These are phyloP conservation scores for Kodamaea derodonti DNA, from an alignment of 1,139 yeast genomes.

Conservation along the genomic window DNA sequence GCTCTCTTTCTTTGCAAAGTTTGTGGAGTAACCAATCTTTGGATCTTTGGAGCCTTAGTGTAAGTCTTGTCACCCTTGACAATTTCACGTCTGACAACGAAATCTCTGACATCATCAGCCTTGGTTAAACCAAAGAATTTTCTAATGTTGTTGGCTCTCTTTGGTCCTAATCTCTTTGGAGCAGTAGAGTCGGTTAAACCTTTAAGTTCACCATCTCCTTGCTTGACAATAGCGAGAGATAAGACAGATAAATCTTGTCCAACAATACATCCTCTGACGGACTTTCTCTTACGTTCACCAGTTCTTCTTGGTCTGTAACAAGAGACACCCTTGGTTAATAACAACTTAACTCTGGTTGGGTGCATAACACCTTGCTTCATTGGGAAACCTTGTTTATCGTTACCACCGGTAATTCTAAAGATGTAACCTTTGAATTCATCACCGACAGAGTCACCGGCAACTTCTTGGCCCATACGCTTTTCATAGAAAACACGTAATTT, in stretches of 20 bases:
- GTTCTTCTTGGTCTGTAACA: slow-evolving; percentile 99
- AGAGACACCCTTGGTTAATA: slow-evolving; percentile 91
- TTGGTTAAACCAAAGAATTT: slow-evolving; percentile 98
- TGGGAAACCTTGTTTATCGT: slow-evolving; percentile 99
- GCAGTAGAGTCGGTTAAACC: slow-evolving; percentile 93
- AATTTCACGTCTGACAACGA: slow-evolving; percentile 97
- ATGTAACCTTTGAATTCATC: slow-evolving; percentile 99
- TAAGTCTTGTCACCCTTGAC: slow-evolving; percentile 97
- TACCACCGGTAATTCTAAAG: slow-evolving; percentile 99
- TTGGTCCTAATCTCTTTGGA: slow-evolving; percentile 99
- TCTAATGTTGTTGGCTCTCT: slow-evolving; percentile 99
- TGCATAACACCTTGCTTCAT: slow-evolving; percentile 99
- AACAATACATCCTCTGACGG: slow-evolving; percentile 99
- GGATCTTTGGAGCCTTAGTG: slow-evolving; percentile 99
- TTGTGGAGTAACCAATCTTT: slow-evolving; percentile 99
- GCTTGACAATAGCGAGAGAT: slow-evolving; percentile 90
- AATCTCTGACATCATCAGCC: slow-evolving; percentile 94
- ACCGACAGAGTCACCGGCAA: slow-evolving; percentile 96
- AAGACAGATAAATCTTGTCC: slow-evolving; percentile 96
- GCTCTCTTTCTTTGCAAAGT: slow-evolving; percentile 99
- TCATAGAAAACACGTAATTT: slow-evolving; percentile 98
- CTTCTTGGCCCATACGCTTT: slow-evolving; percentile 99
- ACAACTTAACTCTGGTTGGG: slow-evolving; percentile 98
- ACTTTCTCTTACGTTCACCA: slow-evolving; percentile 99
- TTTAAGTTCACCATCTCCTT: slow-evolving; percentile 93